These are phyloP conservation scores for Ostreobium quekettii DNA, from an alignment of 139 green algal genomes.

Conservation along the genomic window DNA sequence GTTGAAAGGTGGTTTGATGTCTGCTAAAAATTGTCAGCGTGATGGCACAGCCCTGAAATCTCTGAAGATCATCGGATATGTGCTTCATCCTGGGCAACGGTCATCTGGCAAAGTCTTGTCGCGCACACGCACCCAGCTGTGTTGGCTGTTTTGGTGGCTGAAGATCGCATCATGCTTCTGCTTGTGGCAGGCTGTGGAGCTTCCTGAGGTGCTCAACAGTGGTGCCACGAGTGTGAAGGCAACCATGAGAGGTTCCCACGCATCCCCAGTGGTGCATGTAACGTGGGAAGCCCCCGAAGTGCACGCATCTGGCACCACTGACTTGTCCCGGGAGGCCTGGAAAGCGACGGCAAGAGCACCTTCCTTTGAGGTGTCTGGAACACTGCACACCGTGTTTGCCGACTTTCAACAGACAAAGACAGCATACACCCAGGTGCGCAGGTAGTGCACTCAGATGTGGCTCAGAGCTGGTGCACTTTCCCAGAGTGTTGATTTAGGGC, in stretches of 20 bases:
- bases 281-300: conserved; percentile 4
- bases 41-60: no score
- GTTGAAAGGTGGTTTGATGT: no score
- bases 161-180: no score
- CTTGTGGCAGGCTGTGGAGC: neutral
- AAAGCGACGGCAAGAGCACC: conserved; percentile 27
- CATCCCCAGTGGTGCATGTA: neutral
- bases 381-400: conserved; percentile 33
- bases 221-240: conserved; percentile 2
- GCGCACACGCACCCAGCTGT: no score
- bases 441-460: no score
- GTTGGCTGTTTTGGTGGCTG: no score
- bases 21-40: no score
- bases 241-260: neutral
- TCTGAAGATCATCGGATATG: no score
- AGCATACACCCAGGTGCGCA: conserved; percentile 38
- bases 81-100: no score
- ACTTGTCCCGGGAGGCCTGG: conserved; percentile 26
- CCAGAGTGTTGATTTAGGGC: no score
- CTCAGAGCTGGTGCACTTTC: no score
- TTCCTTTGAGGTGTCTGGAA: conserved; percentile 27
- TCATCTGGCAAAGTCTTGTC: no score
- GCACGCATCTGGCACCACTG: conserved; percentile 18
- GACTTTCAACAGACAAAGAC: conserved; percentile 27
- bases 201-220: conserved; percentile 5